Percentiles rank a stretch among this genome's conserved stretches.
Evolutionary conservation across 345 rosid species (phyloP).

Genomic region (Cardamine resedifolia): DNA sequence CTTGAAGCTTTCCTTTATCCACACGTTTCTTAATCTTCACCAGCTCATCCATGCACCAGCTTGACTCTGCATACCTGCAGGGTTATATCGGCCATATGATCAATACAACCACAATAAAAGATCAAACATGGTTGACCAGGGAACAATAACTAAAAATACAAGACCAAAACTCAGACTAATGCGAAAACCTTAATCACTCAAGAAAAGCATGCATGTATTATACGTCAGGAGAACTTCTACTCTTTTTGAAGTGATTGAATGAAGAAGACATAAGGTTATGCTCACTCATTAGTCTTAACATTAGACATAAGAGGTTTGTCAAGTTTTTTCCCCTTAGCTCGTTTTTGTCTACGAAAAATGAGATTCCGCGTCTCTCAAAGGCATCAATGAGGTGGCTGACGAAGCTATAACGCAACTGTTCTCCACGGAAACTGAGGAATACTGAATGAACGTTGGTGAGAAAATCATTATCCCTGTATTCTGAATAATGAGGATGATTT

Average conservation of each 20-base stretch:
- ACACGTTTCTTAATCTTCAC: not conserved
- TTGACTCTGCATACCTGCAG: not conserved
- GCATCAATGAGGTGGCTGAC: constrained; percentile 2
- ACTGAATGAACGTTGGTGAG: constrained; percentile 4
- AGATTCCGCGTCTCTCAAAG: not conserved
- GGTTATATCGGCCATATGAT: not conserved
- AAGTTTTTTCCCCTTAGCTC: not conserved
- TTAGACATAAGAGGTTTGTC: constrained; percentile 6
- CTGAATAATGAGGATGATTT: constrained; percentile 35
- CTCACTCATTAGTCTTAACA: not conserved
- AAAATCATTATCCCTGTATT: constrained; percentile 30
- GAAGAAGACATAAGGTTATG: not conserved
- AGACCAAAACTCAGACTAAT: no score
- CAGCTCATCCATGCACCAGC: constrained; percentile 1
- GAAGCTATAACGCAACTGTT: not conserved
- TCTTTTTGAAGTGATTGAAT: not conserved
- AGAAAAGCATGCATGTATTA: not conserved
- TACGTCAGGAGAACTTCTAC: not conserved
- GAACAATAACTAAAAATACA: not conserved
- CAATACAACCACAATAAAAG: not conserved
- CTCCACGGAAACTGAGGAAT: constrained; percentile 1
- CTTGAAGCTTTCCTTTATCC: constrained; percentile 5
- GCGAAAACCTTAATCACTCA: no score
- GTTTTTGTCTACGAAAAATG: not conserved
- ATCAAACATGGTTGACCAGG: not conserved